Evolutionary conservation across 2,329 filamentous ascomycete species (phyloP).

Genomic region (Fusarium beomiforme): DNA sequence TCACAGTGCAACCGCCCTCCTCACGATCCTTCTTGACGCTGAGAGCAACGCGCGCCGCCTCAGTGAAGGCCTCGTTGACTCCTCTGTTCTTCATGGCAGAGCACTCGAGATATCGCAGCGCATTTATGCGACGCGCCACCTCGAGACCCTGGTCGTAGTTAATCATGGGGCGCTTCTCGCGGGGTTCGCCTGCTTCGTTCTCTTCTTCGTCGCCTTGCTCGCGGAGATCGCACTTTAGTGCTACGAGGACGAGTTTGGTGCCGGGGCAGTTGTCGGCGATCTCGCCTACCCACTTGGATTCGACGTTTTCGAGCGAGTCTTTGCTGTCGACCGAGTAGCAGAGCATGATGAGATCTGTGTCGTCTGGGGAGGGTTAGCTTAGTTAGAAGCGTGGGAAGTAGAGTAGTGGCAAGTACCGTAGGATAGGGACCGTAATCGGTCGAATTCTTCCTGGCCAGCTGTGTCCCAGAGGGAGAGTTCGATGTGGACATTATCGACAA

Average conservation of each 20-base stretch:
- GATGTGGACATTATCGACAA: conserved; percentile 96
- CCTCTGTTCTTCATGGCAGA: conserved; percentile 98
- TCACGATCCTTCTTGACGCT: conserved; percentile 74
- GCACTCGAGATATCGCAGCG: conserved; percentile 95
- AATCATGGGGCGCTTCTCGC: conserved; percentile 78
- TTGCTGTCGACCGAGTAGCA: conserved; percentile 98
- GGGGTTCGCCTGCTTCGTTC: conserved; percentile 54
- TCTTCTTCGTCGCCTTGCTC: conserved; percentile 80
- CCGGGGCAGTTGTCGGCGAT: conserved; percentile 97
- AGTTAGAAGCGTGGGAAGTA: not conserved
- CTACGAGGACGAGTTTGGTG: conserved; percentile 93
- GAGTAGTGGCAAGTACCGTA: conserved; percentile 70
- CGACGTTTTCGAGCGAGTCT: conserved; percentile 97
- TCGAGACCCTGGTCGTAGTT: conserved; percentile 92
- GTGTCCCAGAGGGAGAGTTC: conserved; percentile 99
- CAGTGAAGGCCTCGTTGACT: conserved; percentile 98
- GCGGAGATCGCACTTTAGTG: conserved; percentile 94
- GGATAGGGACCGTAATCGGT: conserved; percentile 91
- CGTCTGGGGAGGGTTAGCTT: conserved; percentile 56
- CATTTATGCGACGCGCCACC: conserved; percentile 90
- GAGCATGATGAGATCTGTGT: conserved; percentile 98
- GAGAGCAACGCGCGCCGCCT: conserved; percentile 93
- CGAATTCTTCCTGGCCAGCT: conserved; percentile 98
- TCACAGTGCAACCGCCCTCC: conserved; percentile 68
- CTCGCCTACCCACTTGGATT: conserved; percentile 98